Base-by-base conservation (phyloP, 164 flowering plant species). In the Stephania japonica region DNA sequence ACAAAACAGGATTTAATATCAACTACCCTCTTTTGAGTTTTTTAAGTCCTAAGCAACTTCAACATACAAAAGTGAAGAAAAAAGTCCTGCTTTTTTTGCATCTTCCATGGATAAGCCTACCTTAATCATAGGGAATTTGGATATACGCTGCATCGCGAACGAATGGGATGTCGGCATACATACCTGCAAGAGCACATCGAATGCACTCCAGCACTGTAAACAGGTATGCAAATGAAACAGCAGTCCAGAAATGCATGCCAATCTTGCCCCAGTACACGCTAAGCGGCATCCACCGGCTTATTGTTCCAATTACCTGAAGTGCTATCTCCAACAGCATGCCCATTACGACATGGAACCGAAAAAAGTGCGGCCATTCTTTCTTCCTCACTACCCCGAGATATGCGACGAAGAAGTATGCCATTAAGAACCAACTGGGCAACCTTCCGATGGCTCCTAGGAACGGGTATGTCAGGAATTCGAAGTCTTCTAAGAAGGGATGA, bases 341-440 rank as follows among this genome's bases (percentile, higher is more conserved):
- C 87, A 80, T 88, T 70, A 90, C 94, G 61, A 92, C 93, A 81
- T 94, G 97, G 80, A 92, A 91, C 69, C 99, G 76, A 66, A 94
- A 86, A 80, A 90, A 94, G 79, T 94, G 99, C 12, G 99, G 99
- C 97, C 91, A 90, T 70, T 90, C 93, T 71, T 89, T 92, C 75
- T 82, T 82, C 83, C 98, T 91, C 73, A 91, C 99, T 0, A 92
- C 76, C 27, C 90, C 90, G 1, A 92, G 84, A 74, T 93, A 94
- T 4, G 89, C 92, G 47, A 78, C 76, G 67, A 88, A 81, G 74
- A 89, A 88, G 70, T 94, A 94, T 0, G 89, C 94, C 86, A 90
- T 77, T 68, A 92, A 61, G 78, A 85, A 89, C 98, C 97, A 92
- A 41, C 81, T 70, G 0, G 98, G 98, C 65, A 92, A 70, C 62